phyloP scores from a whole-genome alignment of 2,329 filamentous ascomycete genomes.

The Talaromyces sp. region DNA sequence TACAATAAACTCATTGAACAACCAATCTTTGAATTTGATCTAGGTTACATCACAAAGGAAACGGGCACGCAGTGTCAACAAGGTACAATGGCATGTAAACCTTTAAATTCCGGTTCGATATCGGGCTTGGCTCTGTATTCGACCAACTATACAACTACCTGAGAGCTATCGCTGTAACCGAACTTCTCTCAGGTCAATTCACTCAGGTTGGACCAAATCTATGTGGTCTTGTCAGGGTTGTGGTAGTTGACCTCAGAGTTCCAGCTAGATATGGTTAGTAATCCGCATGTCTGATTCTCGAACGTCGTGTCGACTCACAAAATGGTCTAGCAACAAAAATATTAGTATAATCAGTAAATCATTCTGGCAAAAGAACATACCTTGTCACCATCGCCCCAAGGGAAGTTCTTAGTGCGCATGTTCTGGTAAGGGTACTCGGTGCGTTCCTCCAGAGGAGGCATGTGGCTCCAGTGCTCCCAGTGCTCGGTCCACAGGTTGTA shows the following conservation, averaged over 20 bases:
- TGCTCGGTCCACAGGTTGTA: slow-evolving; percentile 91
- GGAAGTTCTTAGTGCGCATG: slow-evolving; percentile 92
- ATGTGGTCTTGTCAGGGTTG: slow-evolving; percentile 72
- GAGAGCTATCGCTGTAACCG: background rate
- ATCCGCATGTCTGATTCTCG: background rate
- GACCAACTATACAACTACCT: background rate
- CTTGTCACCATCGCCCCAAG: slow-evolving; percentile 95
- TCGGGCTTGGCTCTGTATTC: background rate
- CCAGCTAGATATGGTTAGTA: slow-evolving; percentile 59
- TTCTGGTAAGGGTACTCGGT: slow-evolving; percentile 96
- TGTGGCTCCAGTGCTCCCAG: slow-evolving; percentile 91
- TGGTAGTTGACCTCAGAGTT: slow-evolving; percentile 95
- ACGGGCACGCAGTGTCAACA: slow-evolving; percentile 10
- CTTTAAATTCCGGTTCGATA: background rate
- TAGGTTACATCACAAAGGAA: slow-evolving; percentile 15
- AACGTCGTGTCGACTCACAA: slow-evolving; percentile 51
- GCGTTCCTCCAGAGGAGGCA: slow-evolving; percentile 83
- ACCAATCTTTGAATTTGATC: slow-evolving; percentile 7
- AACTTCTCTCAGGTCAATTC: background rate
- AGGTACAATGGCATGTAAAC: background rate
- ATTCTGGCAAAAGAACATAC: slow-evolving; percentile 43
- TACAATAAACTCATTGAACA: background rate
- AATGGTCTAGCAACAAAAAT: slow-evolving; percentile 48
- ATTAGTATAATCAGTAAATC: slow-evolving; percentile 1
- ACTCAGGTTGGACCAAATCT: slow-evolving; percentile 16